Percentiles rank a stretch among this genome's conserved stretches.
These are phyloP conservation scores for Phaeophleospora eucalypticola DNA, from an alignment of 2,329 filamentous ascomycete species.

Conservation along the genomic window DNA sequence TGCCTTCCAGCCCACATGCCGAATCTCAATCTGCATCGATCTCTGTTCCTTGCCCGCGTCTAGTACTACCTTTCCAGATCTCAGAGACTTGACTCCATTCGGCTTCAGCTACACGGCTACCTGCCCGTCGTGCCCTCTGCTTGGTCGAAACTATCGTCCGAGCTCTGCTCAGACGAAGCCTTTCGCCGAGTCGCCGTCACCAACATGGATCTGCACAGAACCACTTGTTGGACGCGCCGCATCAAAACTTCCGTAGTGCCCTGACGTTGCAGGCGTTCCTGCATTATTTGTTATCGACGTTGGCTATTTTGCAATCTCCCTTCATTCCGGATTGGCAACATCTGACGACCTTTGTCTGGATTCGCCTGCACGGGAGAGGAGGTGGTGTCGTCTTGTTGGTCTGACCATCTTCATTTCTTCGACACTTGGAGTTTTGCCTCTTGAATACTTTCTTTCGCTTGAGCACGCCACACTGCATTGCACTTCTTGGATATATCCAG, in stretches of 20 bases:
- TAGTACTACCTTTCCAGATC: constrained; percentile 8
- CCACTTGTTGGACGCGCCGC: no score
- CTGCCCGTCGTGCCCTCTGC: constrained; percentile 8
- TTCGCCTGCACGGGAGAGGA: neutral
- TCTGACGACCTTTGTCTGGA: neutral
- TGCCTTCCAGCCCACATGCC: no score
- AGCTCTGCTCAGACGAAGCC: constrained; percentile 2
- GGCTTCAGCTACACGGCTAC: no score
- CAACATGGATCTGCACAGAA: neutral
- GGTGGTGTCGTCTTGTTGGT: neutral
- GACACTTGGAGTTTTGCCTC: neutral
- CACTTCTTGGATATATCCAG: no score
- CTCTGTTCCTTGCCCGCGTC: neutral
- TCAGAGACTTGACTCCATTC: constrained; percentile 11
- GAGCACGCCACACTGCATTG: no score
- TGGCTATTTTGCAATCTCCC: neutral
- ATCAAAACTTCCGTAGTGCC: constrained; percentile 8
- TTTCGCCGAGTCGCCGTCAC: constrained; percentile 1
- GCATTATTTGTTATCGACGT: constrained; percentile 1
- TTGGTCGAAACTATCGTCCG: constrained; percentile 5
- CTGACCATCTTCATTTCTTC: neutral
- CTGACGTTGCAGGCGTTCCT: constrained; percentile 8
- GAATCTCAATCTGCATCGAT: neutral
- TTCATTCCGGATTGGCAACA: constrained; percentile 4
- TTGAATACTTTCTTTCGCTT: neutral